phyloP scores from a whole-genome alignment of 768 basidiomycete genomes.

The Candolleomyces aberdarensis region DNA sequence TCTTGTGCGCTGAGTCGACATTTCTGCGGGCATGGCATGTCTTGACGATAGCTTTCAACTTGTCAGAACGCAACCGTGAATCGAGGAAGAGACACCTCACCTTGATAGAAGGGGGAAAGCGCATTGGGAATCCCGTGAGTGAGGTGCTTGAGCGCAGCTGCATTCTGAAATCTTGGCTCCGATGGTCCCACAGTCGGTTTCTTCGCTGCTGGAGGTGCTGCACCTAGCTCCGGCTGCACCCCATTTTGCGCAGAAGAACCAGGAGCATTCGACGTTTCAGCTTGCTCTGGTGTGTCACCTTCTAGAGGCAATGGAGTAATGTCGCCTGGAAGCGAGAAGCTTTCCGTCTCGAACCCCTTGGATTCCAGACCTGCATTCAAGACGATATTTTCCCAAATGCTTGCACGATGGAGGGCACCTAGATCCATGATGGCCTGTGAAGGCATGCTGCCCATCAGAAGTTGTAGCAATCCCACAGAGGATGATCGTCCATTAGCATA shows the following conservation, averaged over 20 bases:
- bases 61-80: background rate
- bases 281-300: background rate
- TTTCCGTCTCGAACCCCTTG: constrained; percentile 40
- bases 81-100: constrained; percentile 35
- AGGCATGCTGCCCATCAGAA: constrained; percentile 62
- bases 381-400: constrained; percentile 84
- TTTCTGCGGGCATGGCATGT: constrained; percentile 81
- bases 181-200: constrained; percentile 23
- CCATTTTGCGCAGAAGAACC: constrained; percentile 25
- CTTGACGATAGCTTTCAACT: constrained; percentile 70
- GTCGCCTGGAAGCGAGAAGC: background rate
- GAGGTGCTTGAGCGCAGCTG: constrained; percentile 74
- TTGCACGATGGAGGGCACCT: constrained; percentile 77
- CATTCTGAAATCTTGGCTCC: constrained; percentile 60
- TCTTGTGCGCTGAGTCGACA: constrained; percentile 70
- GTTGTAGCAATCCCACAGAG: constrained; percentile 70
- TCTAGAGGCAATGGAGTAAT: background rate
- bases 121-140: constrained; percentile 73
- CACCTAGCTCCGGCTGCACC: constrained; percentile 12
- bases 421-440: constrained; percentile 66
- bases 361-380: constrained; percentile 58
- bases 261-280: constrained; percentile 23
- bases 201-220: constrained; percentile 15
- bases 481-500: constrained; percentile 73
- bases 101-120: constrained; percentile 83